Evolutionary conservation across 805 yeast species (phyloP), one percentile per base, ranked within the genome.

Genomic region (Saccharomycopsis fibuligera): DNA sequence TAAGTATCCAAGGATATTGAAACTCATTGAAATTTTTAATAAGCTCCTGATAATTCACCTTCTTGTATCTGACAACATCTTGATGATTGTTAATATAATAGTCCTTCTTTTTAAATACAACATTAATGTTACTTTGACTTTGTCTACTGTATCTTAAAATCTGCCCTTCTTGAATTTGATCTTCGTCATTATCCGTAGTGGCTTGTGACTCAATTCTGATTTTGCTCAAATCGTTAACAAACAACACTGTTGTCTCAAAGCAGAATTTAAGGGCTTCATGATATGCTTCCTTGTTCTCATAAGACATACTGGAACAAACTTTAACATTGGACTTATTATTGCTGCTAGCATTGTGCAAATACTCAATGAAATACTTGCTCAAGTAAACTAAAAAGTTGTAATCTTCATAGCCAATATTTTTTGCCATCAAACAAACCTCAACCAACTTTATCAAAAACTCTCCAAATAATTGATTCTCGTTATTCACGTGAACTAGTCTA

Each of bases 401-500:
- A 60, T 91, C 99, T 39, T 83, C 78, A 45, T 69, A 75, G 0
- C 98, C 98, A 37, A 80, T 56, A 61, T 91, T 88, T 48, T 84
- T 78, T 40, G 90, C 66, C 46, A 76, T 78, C 50, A 90, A 76
- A 4, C 95, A 86, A 5, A 88, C 66, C 12, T 83, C 75, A 1
- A 89, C 81, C 29, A 91, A 72, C 39, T 83, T 74, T 16, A 84
- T 75, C 9, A 93, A 81, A 62, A 93, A 91, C 12, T 74, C 72
- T 0, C 96, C 96, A 0, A 95, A 77, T 45, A 76, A 75, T 1
- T 90, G 80, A 17, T 81, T 75, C 8, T 14, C 17, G 33, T 84
- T 85, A 62, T 93, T 97, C 27, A 90, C 78, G 60, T 86, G 90
- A n/a, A 90, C 88, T 0, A 96, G 93, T 47, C 96, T 72, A 59